A percentile compares a stretch with the other conserved stretches of the same genome.
Conservation (phyloP, 305 asterid genomes). For the Fraxinus albicans region DNA sequence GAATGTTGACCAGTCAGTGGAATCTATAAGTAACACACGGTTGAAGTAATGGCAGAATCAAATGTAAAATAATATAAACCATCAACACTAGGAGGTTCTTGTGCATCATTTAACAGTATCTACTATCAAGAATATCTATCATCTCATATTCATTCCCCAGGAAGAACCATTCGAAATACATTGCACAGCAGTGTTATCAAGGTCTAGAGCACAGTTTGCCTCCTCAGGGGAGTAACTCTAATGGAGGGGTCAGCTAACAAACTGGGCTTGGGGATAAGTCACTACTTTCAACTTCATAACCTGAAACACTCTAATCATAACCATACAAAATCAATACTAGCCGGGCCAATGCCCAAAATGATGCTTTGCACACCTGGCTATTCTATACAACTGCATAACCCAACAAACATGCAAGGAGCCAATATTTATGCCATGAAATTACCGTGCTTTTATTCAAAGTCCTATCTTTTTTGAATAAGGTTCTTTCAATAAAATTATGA, state of each 20-base stretch:
- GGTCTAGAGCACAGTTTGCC: not conserved
- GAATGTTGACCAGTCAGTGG: conserved; percentile 70
- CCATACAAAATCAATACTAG: not conserved
- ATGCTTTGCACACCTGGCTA: not conserved
- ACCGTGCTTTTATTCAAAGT: not conserved
- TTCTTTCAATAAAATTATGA: not conserved
- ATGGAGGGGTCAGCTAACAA: not conserved
- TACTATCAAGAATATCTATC: not conserved
- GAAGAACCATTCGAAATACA: not conserved
- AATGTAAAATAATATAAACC: not conserved
- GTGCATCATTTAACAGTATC: not conserved
- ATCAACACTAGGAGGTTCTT: not conserved
- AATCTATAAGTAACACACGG: conserved; percentile 44
- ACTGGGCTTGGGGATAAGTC: not conserved
- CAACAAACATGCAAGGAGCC: not conserved
- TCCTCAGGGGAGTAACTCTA: not conserved
- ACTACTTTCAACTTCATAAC: not conserved
- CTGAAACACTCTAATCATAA: not conserved
- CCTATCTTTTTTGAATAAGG: not conserved
- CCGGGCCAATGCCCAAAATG: not conserved
- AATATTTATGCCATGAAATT: conserved; percentile 1
- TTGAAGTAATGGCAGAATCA: not conserved
- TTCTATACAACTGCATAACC: not conserved
- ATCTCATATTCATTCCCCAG: not conserved
- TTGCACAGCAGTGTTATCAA: not conserved